These are phyloP conservation scores for Elongisporangium prolatum DNA, from an alignment of 352 stramenopile genomes.

Conservation along the genomic window DNA sequence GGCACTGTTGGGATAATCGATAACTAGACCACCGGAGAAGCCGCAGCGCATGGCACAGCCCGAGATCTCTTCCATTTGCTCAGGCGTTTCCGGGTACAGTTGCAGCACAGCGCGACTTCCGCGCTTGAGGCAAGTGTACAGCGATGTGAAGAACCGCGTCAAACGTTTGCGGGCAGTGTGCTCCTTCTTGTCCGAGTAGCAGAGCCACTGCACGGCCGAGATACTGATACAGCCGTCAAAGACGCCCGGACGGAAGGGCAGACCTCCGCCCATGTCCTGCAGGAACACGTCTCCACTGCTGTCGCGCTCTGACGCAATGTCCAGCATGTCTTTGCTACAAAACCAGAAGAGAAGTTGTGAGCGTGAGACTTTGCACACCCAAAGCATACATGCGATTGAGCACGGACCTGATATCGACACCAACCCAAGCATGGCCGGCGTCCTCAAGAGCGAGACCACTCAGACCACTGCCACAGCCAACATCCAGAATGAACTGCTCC, in stretches of 20 bases:
- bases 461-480: constrained; percentile 96
- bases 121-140: constrained; percentile 85
- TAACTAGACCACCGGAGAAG: constrained; percentile 95
- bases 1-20: constrained; percentile 99
- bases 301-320: constrained; percentile 94
- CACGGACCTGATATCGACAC: constrained; percentile 91
- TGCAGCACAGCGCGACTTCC: constrained; percentile 95
- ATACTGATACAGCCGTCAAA: constrained; percentile 99
- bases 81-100: constrained; percentile 97
- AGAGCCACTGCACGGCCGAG: constrained; percentile 99
- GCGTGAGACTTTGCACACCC: neutral
- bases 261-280: constrained; percentile 97
- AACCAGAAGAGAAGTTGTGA: neutral
- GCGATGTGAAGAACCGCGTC: constrained; percentile 96
- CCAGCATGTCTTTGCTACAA: constrained; percentile 95
- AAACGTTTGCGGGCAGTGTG: constrained; percentile 93
- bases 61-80: constrained; percentile 95
- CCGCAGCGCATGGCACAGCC: constrained; percentile 84
- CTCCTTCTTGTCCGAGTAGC: constrained; percentile 97
- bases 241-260: constrained; percentile 95
- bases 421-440: constrained; percentile 96
- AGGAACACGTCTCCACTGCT: constrained; percentile 86
- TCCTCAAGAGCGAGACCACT: constrained; percentile 91
- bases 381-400: neutral
- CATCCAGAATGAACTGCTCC: constrained; percentile 92